Base-by-base conservation (phyloP, 176 grass and related monocot genomes). In the Echinochloa phyllopogon region DNA sequence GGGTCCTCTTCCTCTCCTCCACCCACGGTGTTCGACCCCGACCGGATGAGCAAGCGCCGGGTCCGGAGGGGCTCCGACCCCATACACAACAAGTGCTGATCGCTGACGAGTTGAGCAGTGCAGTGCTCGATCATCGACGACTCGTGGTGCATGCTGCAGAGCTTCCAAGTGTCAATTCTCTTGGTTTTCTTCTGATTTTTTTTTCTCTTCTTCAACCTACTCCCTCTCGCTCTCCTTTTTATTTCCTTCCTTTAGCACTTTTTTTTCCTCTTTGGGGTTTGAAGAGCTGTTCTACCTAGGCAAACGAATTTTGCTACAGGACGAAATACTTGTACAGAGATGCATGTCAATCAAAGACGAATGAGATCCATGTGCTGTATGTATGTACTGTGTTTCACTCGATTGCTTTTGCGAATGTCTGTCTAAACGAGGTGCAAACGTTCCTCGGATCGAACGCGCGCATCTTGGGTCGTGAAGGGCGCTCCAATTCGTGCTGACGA, bases 1-100 rank as follows among this genome's bases (percentile, higher is more conserved):
- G 40, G 0, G 3, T 25, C n/a, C 44, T 25, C 51, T 17, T 40
- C 11, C 10, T 64, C 89, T 18, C 80, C 90, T 43, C 29, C 91
- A 7, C 83, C 85, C 24, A 81, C 76, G 69, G 76, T 91, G 76
- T 91, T 92, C 80, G 87, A 92, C 65, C 75, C 91, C 37, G 87
- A 89, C 49, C 56, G 91, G 75, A 89, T 92, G 91, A 92, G 91
- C 87, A 89, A 92, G 69, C 87, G 91, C 40, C 87, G 91, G 13
- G 91, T 86, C 63, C 80, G 91, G 63, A 42, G 91, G 87, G 91
- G 91, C 27, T 89, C 91, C 12, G 91, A 92, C 33, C 91, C 91
- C 44, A 92, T 92, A 72, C 90, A 92, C 83, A 92, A 92, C 80
- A 92, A 92, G 80, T 89, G 86, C 90, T 91, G 68, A 87, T 23